These are phyloP conservation scores for Collybia mongolica DNA, from an alignment of 768 basidiomycete genomes.

Conservation along the genomic window DNA sequence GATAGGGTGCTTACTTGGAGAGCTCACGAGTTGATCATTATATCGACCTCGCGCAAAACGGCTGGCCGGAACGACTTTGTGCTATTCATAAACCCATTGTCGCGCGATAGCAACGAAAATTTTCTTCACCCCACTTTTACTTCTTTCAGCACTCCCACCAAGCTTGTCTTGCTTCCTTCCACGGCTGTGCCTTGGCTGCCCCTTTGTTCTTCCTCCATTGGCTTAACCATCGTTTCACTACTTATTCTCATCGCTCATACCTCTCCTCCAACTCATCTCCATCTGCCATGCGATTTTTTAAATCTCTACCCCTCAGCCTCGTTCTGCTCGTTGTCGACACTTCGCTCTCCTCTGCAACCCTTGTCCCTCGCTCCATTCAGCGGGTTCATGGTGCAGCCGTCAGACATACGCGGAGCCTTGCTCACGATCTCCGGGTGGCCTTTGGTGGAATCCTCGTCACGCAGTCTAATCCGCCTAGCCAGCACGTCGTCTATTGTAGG, in stretches of 20 bases:
- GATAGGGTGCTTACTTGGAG: no score
- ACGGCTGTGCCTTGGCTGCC: constrained; percentile 23
- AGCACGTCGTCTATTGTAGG: constrained; percentile 44
- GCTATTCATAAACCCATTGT: constrained; percentile 18
- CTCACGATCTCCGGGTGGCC: constrained; percentile 67
- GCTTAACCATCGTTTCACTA: constrained; percentile 11
- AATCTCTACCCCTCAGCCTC: constrained; percentile 31
- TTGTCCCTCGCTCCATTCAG: constrained; percentile 41
- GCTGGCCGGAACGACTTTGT: constrained; percentile 18
- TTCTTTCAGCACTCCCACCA: constrained; percentile 3
- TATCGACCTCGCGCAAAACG: constrained; percentile 17
- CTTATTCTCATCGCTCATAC: constrained; percentile 16
- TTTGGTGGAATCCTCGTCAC: constrained; percentile 53
- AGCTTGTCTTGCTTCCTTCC: constrained; percentile 11
- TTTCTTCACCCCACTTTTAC: constrained; percentile 10
- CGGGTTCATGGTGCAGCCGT: constrained; percentile 54
- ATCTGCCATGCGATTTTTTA: constrained; percentile 22
- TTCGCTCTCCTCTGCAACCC: constrained; percentile 23
- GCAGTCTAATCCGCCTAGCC: constrained; percentile 21
- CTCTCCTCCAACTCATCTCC: constrained; percentile 3
- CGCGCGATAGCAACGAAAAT: constrained; percentile 9
- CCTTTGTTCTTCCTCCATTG: constrained; percentile 13
- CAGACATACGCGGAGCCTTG: constrained; percentile 58
- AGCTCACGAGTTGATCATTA: no score
- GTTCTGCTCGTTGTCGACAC: constrained; percentile 32